Evolutionary conservation across 805 yeast genomes (phyloP).

Genomic region (Kodamaea jinghongensis): DNA sequence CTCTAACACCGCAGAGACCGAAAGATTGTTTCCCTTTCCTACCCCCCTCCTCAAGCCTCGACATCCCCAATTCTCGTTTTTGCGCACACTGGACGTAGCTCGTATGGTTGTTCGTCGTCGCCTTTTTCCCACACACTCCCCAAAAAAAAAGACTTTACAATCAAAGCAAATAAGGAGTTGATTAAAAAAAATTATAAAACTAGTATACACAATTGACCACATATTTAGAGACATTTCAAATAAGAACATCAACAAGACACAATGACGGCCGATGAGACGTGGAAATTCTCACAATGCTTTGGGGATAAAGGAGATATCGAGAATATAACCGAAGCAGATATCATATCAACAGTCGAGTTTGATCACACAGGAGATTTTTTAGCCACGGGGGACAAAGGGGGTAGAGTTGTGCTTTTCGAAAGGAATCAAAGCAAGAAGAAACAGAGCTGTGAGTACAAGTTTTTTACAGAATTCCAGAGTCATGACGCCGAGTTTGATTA

Average conservation of each 20-base stretch:
- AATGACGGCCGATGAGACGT: slow-evolving; percentile 36
- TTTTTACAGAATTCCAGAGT: slow-evolving; percentile 94
- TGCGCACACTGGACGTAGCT: no score
- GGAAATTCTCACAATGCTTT: slow-evolving; percentile 96
- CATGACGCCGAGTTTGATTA: slow-evolving; percentile 99
- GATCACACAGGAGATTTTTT: slow-evolving; percentile 91
- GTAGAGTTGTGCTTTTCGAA: slow-evolving; percentile 94
- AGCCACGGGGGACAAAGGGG: slow-evolving; percentile 99
- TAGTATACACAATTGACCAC: no score
- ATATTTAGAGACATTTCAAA: no score
- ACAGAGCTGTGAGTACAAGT: slow-evolving; percentile 79
- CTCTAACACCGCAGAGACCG: no score
- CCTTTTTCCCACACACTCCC: no score
- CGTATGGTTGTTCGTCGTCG: no score
- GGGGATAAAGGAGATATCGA: slow-evolving; percentile 98
- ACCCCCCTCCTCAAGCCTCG: no score
- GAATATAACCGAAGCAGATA: slow-evolving; percentile 93
- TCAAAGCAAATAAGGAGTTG: no score
- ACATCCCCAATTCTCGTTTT: no score
- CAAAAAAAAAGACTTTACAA: no score
- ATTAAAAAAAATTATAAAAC: no score
- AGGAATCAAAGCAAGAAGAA: slow-evolving; percentile 71
- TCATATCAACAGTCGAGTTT: slow-evolving; percentile 94
- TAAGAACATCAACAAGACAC: neutral
- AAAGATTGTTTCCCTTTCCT: no score